Percentiles rank a stretch among this genome's conserved stretches.
These are phyloP conservation scores for Monarda citriodora DNA, from an alignment of 305 asterid genomes.

Conservation along the genomic window DNA sequence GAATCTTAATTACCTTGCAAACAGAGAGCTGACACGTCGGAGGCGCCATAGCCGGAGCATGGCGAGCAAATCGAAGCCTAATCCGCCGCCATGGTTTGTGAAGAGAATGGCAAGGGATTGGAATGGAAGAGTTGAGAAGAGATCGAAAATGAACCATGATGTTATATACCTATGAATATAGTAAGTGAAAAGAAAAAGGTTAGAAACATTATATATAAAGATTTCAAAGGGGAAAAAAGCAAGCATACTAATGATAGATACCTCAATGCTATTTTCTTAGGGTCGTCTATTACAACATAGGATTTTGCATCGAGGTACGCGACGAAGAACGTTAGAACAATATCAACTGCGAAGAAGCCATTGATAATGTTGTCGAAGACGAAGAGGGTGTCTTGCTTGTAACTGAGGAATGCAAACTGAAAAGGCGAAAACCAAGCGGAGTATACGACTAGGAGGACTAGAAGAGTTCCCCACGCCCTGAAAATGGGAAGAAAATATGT, in stretches of 20 bases:
- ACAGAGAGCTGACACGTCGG: slow-evolving; percentile 89
- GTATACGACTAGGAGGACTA: slow-evolving; percentile 69
- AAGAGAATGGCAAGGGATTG: slow-evolving; percentile 69
- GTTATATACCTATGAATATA: no score
- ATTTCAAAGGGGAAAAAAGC: no score
- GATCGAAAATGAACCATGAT: slow-evolving; percentile 82
- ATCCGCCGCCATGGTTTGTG: slow-evolving; percentile 68
- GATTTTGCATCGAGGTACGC: slow-evolving; percentile 80
- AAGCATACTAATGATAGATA: slow-evolving; percentile 15
- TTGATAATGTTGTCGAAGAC: slow-evolving; percentile 76
- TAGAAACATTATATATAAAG: no score
- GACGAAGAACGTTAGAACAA: slow-evolving; percentile 87
- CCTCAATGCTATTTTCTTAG: slow-evolving; percentile 71
- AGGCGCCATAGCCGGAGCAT: slow-evolving; percentile 99
- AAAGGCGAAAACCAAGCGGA: slow-evolving; percentile 94
- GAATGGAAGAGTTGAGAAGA: slow-evolving; percentile 88
- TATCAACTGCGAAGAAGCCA: slow-evolving; percentile 80
- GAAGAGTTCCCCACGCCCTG: slow-evolving; percentile 97
- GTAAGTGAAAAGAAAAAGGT: no score
- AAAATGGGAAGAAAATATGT: no score
- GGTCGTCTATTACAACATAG: slow-evolving; percentile 76
- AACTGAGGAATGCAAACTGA: slow-evolving; percentile 75
- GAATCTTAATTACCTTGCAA: slow-evolving; percentile 75
- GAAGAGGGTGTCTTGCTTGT: slow-evolving; percentile 65
- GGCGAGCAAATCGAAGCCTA: slow-evolving; percentile 75